A percentile compares a stretch with the other conserved stretches of the same genome.
Conservation (phyloP, 1,284 basidiomycete genomes). For the Hemileia vastatrix region DNA sequence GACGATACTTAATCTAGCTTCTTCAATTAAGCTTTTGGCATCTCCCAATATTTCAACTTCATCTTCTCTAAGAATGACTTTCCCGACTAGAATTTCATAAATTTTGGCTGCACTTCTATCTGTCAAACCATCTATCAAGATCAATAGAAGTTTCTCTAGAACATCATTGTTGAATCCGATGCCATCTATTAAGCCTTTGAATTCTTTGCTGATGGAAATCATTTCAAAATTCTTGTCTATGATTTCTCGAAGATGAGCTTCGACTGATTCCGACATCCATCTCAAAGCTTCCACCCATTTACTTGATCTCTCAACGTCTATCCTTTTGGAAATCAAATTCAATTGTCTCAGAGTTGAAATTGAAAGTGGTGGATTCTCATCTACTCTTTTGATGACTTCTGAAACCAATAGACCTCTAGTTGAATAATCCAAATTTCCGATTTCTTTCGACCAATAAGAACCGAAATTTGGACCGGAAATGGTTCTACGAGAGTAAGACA, state of each 20-base stretch:
- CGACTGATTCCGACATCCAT: conserved; percentile 39
- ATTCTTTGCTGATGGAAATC: conserved; percentile 26
- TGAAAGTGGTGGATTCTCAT: too few species aligned
- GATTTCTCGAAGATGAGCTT: conserved; percentile 25
- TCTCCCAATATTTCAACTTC: conserved; percentile 30
- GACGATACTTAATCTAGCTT: conserved; percentile 56
- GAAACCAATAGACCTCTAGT: conserved; percentile 60
- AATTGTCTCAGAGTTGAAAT: too few species aligned
- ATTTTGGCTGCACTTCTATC: conserved; percentile 41
- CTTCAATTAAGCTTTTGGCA: conserved; percentile 52
- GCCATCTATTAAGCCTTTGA: conserved; percentile 33
- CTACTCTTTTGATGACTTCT: conserved; percentile 54
- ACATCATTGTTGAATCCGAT: conserved; percentile 36
- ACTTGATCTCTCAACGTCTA: conserved; percentile 30
- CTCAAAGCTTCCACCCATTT: conserved; percentile 39
- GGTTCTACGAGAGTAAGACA: too few species aligned
- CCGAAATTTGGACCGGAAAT: too few species aligned
- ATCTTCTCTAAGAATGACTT: conserved; percentile 32
- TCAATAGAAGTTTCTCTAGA: conserved; percentile 29
- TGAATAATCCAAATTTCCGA: conserved; percentile 58
- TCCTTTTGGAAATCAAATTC: too few species aligned
- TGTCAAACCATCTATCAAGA: conserved; percentile 28
- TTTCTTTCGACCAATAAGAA: conserved; percentile 71
- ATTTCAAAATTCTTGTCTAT: conserved; percentile 23
- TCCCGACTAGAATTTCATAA: conserved; percentile 31